A percentile compares a stretch with the other conserved stretches of the same genome.
phyloP scores from a whole-genome alignment of 208 protist species.

The Leishmania major region DNA sequence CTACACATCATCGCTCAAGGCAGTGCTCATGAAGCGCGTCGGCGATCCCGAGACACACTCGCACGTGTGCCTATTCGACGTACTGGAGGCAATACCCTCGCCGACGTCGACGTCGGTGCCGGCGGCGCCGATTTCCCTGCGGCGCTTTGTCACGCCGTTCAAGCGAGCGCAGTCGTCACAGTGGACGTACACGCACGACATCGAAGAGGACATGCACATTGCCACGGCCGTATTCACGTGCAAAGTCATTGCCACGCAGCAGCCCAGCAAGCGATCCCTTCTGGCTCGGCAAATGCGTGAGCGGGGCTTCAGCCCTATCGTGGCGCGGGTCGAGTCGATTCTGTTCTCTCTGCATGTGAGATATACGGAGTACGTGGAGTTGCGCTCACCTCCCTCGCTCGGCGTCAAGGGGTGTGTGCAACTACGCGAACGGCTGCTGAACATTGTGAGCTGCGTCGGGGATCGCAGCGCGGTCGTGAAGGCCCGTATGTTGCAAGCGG shows the following conservation, averaged over 20 bases:
- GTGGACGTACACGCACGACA: conserved; percentile 36
- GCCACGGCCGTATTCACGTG: conserved; percentile 75
- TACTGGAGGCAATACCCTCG: conserved; percentile 34
- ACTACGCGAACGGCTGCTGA: conserved; percentile 45
- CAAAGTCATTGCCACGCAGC: conserved; percentile 41
- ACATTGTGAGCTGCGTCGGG: conserved; percentile 52
- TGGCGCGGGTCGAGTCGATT: conserved; percentile 53
- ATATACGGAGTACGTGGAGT: conserved; percentile 49
- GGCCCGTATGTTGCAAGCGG: conserved; percentile 24
- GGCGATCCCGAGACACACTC: conserved; percentile 6
- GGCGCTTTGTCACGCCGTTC: conserved; percentile 42
- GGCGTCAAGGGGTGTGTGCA: conserved; percentile 39
- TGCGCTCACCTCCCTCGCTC: conserved; percentile 49
- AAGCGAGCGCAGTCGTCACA: conserved; percentile 17
- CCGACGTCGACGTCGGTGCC: neutral
- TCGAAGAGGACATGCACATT: conserved; percentile 65
- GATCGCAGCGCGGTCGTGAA: conserved; percentile 50
- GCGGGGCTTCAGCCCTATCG: conserved; percentile 35
- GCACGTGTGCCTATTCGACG: conserved; percentile 51
- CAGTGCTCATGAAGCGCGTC: conserved; percentile 37
- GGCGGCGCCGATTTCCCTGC: conserved; percentile 28
- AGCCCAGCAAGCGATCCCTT: conserved; percentile 9
- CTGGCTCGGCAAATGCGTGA: conserved; percentile 15
- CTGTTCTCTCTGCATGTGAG: conserved; percentile 46
- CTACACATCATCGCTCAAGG: conserved; percentile 44